Conservation (phyloP, 495 filamentous ascomycete genomes). For the Aspergillus sparsus region DNA sequence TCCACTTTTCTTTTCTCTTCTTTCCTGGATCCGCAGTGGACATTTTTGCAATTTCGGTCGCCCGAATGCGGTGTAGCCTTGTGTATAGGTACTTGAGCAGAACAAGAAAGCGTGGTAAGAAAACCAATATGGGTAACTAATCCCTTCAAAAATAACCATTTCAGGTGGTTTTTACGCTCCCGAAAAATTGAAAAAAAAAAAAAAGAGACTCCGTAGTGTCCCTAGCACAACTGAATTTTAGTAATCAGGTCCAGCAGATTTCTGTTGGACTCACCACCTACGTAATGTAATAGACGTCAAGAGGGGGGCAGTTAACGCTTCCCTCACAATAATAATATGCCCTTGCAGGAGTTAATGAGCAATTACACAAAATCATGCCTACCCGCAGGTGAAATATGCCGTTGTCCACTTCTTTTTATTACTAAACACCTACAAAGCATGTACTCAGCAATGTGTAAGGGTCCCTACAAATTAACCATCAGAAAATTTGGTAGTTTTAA, state of each 20-base stretch:
- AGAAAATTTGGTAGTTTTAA: background rate
- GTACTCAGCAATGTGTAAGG: constrained; percentile 22
- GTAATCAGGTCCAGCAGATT: no score
- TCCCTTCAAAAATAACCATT: no score
- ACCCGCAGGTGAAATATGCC: background rate
- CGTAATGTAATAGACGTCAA: no score
- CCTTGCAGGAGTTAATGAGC: constrained; percentile 7
- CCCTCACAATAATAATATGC: constrained; percentile 2
- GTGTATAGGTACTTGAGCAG: constrained; percentile 13
- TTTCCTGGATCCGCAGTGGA: constrained; percentile 30
- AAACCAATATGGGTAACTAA: background rate
- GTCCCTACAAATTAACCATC: constrained; percentile 21
- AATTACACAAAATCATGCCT: constrained; percentile 1
- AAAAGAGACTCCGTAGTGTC: no score
- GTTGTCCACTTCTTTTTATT: constrained; percentile 3
- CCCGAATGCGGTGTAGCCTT: constrained; percentile 28
- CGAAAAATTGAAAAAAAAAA: constrained; percentile 3
- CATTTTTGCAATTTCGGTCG: constrained; percentile 10
- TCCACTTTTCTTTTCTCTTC: constrained; percentile 7
- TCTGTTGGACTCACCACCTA: no score
- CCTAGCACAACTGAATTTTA: no score
- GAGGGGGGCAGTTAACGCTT: no score
- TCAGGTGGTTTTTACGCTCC: background rate
- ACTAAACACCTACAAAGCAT: background rate
- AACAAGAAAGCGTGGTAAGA: constrained; percentile 10